A percentile compares a stretch with the other conserved stretches of the same genome.
Conservation (phyloP, 805 yeast species). For the Candida nemodendra region DNA sequence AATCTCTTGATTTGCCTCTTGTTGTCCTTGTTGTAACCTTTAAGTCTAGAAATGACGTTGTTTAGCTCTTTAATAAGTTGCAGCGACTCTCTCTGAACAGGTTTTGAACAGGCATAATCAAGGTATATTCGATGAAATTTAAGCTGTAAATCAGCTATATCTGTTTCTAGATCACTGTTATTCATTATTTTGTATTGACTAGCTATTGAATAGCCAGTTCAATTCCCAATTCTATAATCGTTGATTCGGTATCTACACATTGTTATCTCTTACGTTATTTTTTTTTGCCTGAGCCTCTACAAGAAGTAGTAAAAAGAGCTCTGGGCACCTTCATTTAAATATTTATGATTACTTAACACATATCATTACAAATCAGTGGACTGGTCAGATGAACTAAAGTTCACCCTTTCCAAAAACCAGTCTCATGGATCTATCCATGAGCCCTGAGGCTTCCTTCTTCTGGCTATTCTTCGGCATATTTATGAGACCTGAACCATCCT, state of each 20-base stretch:
- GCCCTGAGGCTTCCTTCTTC: conserved; percentile 14
- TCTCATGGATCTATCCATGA: conserved; percentile 15
- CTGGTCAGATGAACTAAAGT: conserved; percentile 5
- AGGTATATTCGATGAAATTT: conserved; percentile 4
- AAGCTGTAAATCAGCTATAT: conserved; percentile 8
- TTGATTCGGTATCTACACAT: too few species aligned
- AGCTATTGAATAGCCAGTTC: too few species aligned
- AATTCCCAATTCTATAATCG: too few species aligned
- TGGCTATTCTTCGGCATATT: conserved; percentile 18
- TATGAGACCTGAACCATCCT: conserved; percentile 44
- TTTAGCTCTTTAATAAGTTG: conserved; percentile 8
- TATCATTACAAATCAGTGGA: not conserved
- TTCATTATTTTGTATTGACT: too few species aligned
- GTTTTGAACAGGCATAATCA: conserved; percentile 9
- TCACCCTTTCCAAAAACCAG: conserved; percentile 23
- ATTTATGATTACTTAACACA: too few species aligned
- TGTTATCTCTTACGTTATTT: too few species aligned
- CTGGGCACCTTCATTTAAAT: too few species aligned
- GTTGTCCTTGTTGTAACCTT: not conserved
- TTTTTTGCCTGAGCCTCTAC: too few species aligned
- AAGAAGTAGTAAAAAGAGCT: too few species aligned
- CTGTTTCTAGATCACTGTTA: too few species aligned
- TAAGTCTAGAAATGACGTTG: conserved; percentile 3
- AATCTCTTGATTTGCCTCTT: conserved; percentile 5
- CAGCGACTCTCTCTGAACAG: conserved; percentile 3